Evolutionary conservation across 2,329 filamentous ascomycete species (phyloP), one percentile per base, ranked within the genome.

Genomic region (Xylariaceae sp.): DNA sequence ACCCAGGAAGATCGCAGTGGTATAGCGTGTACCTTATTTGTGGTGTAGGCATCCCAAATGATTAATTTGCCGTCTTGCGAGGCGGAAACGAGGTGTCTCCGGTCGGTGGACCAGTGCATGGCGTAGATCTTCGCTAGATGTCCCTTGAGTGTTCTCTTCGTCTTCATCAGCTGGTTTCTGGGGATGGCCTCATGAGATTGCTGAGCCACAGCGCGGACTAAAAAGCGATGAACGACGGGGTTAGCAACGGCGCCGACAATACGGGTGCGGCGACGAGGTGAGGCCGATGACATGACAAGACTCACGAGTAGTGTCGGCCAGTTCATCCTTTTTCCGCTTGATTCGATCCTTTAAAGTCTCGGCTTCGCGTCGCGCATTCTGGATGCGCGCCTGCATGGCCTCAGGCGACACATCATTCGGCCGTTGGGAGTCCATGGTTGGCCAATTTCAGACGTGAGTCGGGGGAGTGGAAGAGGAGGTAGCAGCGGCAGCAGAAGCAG

Each of bases 21-120:
- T 66, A 99, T 97, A 72, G 94, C 94, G 75, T 99, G 94, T 59
- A 99, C 94, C 75, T 99, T 99, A 81, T 99, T 97, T 60, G 94
- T 97, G 62, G 92, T 97, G 78, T 99, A 99, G 56, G 94, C 94
- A 73, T 99, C 94, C 94, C 94, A 99, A 71, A 99, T 97, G 74
- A 99, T 99, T 65, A 99, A 85, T 80, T 99, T 99, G 72, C 94
- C 94, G 69, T 99, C 94, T 75, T 99, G 94, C 65, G 94, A 99
- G 61, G 94, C 94, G 9, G 94, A 97, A 50, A 99, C 94, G 58
- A 97, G 84, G 75, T 97, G 94, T 74, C 94, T 86, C 70, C 94
- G 86, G 76, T 99, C 94, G 62, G 94, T 99, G 35, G 94, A 97
- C 94, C 94, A 99, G 79, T 99, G 94, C 94, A 99, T 99, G 67